A percentile compares a stretch with the other conserved stretches of the same genome.
These are phyloP conservation scores for Plasmodium relictum DNA, from an alignment of 169 alveolate species.

Conservation along the genomic window DNA sequence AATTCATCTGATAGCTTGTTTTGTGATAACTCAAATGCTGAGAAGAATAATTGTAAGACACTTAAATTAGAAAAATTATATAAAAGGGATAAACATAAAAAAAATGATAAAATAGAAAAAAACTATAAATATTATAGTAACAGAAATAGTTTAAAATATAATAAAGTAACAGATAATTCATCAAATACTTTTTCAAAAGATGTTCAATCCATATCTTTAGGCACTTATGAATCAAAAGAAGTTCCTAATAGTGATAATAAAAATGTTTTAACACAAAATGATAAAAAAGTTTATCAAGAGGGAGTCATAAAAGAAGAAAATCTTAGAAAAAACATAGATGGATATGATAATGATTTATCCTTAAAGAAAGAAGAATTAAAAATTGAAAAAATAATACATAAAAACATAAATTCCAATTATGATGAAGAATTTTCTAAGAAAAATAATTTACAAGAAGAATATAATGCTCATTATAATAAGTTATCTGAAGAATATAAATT, in stretches of 20 bases:
- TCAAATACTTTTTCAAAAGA: background rate
- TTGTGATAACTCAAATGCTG: slow-evolving; percentile 63
- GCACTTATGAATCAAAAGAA: too few species aligned
- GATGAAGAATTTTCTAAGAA: slow-evolving; percentile 54
- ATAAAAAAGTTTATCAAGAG: background rate
- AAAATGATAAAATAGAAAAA: background rate
- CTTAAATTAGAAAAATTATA: slow-evolving; percentile 19
- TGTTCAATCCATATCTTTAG: too few species aligned
- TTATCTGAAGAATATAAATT: slow-evolving; percentile 57
- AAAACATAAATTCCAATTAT: slow-evolving; percentile 42
- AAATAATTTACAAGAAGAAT: slow-evolving; percentile 72
- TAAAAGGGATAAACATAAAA: slow-evolving; percentile 18
- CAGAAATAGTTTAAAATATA: background rate
- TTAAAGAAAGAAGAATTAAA: slow-evolving; percentile 20
- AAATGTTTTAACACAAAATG: background rate
- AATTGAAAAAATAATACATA: slow-evolving; percentile 42
- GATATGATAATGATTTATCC: slow-evolving; percentile 17
- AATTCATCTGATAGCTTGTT: slow-evolving; percentile 69
- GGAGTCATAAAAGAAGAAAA: background rate
- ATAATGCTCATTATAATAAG: slow-evolving; percentile 46
- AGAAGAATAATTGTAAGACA: slow-evolving; percentile 10
- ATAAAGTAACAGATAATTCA: background rate
- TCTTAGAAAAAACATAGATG: background rate
- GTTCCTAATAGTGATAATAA: background rate
- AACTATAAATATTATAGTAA: background rate